phyloP scores from a whole-genome alignment of 768 basidiomycete species.

The Tulasnella sp. region DNA sequence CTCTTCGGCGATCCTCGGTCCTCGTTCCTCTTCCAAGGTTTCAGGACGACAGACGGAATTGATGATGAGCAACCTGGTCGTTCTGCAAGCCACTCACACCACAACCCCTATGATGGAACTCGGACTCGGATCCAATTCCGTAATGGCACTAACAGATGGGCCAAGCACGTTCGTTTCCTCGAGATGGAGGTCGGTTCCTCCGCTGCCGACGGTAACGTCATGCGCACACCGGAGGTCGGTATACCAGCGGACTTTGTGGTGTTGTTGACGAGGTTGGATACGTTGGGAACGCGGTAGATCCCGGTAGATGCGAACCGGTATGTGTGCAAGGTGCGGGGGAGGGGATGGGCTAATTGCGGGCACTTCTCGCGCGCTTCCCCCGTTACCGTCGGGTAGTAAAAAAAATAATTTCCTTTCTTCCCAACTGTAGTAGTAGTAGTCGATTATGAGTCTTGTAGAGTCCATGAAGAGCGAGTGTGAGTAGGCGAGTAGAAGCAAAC shows the following conservation, averaged over 20 bases:
- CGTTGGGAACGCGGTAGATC: background rate
- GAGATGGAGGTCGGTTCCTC: background rate
- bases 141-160: background rate
- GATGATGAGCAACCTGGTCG: too few species aligned
- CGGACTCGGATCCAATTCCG: background rate
- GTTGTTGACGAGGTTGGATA: too few species aligned
- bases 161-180: background rate
- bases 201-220: background rate
- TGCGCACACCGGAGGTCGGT: background rate
- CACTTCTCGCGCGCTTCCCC: background rate
- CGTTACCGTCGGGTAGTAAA: background rate
- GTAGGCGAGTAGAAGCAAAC: background rate
- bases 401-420: background rate
- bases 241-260: background rate
- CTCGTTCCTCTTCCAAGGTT: background rate
- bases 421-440: background rate
- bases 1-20: background rate
- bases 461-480: background rate
- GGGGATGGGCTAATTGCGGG: background rate
- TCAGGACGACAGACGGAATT: background rate
- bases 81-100: background rate
- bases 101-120: background rate
- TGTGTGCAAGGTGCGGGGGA: background rate
- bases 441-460: background rate
- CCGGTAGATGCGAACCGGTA: background rate